Evolutionary conservation across 805 yeast species (phyloP).

Genomic region (Yarrowia porcina): DNA sequence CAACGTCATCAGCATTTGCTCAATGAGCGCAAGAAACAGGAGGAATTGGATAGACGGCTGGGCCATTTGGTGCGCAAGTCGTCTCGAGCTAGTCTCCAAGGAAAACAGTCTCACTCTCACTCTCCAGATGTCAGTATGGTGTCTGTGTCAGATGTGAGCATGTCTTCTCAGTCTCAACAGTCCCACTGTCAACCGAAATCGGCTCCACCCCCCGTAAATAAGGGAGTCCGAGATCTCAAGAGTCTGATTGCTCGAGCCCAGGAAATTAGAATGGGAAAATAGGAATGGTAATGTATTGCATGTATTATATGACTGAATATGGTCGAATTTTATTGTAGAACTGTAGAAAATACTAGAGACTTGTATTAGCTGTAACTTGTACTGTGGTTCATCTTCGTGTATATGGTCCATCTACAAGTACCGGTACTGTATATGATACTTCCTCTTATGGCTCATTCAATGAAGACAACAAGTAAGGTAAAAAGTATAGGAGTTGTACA

Average conservation of each 20-base stretch:
- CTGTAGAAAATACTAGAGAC: no score
- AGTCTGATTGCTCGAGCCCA: constrained; percentile 8
- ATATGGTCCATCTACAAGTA: no score
- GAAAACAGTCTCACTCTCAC: no score
- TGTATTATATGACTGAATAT: no score
- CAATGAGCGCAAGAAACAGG: constrained; percentile 14
- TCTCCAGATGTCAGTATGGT: background rate
- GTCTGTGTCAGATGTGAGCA: background rate
- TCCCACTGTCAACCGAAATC: no score
- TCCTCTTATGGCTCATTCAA: no score
- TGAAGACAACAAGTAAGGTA: no score
- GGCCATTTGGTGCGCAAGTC: background rate
- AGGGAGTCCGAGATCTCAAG: constrained; percentile 21
- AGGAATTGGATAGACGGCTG: background rate
- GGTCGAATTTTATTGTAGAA: no score
- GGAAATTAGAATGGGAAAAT: background rate
- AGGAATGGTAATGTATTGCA: background rate
- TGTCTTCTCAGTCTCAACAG: background rate
- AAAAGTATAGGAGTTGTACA: no score
- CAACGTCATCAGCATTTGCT: background rate
- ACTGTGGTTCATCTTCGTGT: no score
- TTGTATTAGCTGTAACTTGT: no score
- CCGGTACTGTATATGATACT: no score
- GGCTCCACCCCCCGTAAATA: constrained; percentile 1
- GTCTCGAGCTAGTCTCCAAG: background rate